Base-by-base conservation (phyloP, 2,329 filamentous ascomycete species). In the Dothistroma pini region DNA sequence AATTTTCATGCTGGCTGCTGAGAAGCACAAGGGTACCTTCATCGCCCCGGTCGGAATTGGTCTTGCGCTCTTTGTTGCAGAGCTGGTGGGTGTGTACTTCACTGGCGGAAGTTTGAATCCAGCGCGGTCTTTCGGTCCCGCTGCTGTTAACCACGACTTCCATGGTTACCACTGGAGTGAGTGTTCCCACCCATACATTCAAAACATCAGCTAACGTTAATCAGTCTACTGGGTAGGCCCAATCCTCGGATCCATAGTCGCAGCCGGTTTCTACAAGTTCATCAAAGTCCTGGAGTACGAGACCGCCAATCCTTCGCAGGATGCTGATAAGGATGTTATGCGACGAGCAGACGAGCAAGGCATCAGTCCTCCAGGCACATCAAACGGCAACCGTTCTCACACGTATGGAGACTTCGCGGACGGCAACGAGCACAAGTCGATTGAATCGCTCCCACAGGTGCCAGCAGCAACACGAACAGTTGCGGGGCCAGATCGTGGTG, bases 1-100 rank as follows among this genome's bases (percentile, higher is more conserved):
- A 12, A 69, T 74, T 22, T 69, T 75, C 58, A 74, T 75, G 71
- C 65, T 75, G 53, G 73, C 73, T 4, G 70, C 68, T 2, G 73
- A 75, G 61, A 75, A 75, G 63, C 66, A 68, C 32, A 70, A 70
- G 52, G 69, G 61, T n/a, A 75, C 70, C 2, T 75, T 71, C 66
- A 64, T 73, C 25, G 64, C 65, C 16, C 68, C 68, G 1, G 61
- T 69, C 14, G 67, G 66, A 11, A 68, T 69, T 52, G 68, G 70
- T 48, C 65, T 73, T 2, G 62, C 70, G 25, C 64, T 66, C n/a
- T 66, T 66, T 49, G 56, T 63, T 32, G 61, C 63, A 29, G 68
- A 72, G 54, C 59, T 72, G 14, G 58, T 62, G 31, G 59, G 60
- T 22, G 63, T 65, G 34, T 73, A 60, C 63, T 70, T 66, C 60